Base-by-base conservation (phyloP, 306 rosid species). In the Lotus japonicus region DNA sequence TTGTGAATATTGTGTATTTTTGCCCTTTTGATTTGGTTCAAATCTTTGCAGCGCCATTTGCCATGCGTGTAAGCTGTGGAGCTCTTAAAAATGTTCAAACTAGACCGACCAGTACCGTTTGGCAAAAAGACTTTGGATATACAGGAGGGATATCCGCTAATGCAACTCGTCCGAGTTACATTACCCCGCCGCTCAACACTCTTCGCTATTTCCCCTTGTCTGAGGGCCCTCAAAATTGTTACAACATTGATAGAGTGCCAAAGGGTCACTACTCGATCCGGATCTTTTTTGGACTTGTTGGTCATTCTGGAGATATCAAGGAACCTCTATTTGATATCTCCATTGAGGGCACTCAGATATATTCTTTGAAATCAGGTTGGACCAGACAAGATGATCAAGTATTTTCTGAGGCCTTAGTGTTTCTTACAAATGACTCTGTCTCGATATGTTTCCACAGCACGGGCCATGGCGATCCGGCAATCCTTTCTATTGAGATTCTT, bases 381-480 rank as follows among this genome's bases (percentile, higher is more conserved):
- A 94, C 95, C 68, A 64, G 0, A 65, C 70, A 43, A 7, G 97
- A 90, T 70, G 99, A 94, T 71, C 86, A 85, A 72, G 75, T 72
- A 49, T 94, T 94, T 80, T 81, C 89, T 2, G 95, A 90, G 75
- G 88, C 94, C 42, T 82, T 54, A 21, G 84, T 88, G 48, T 84
- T 79, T 88, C 86, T 94, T 64, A 70, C 3, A 35, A 82, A 90
- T 71, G 82, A 85, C 61, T 80, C 95, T 21, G 90, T 82, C 57
- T 94, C 96, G 35, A 64, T 94, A 59, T 94, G 99, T 80, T 94
- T 94, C 44, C 99, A 94, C 73, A 85, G 96, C 77, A 94, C 99
- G 1, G 99, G 99, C 50, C 99, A 94, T 65, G 99, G 99, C 50
- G 99, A 90, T 84, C 99, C 99, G 11, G 85, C 97, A 18, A 81